Evolutionary conservation across 1,139 yeast species (phyloP).

Genomic region (Geotrichum candidum): DNA sequence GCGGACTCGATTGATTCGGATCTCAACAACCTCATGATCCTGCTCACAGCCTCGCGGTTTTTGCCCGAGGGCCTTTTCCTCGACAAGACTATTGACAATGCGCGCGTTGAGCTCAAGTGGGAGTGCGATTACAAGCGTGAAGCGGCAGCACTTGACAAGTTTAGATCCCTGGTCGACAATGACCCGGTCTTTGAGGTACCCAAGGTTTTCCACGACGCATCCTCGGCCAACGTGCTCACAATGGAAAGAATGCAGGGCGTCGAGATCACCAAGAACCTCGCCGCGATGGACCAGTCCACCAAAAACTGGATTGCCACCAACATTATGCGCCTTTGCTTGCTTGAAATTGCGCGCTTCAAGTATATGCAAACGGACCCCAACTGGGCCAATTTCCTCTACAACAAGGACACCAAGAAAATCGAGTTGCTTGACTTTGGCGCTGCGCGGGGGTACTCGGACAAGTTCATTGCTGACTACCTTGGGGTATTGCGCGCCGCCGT

Average conservation of each 20-base stretch:
- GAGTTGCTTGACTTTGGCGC: slow-evolving; percentile 96
- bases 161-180: slow-evolving; percentile 53
- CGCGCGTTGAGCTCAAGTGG: slow-evolving; percentile 91
- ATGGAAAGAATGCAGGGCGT: slow-evolving; percentile 84
- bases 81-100: slow-evolving; percentile 88
- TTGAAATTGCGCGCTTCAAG: slow-evolving; percentile 75
- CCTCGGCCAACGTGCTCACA: slow-evolving; percentile 79
- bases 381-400: slow-evolving; percentile 95
- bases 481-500: slow-evolving; percentile 74
- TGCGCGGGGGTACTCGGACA: slow-evolving; percentile 66
- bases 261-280: slow-evolving; percentile 70
- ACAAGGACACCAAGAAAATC: slow-evolving; percentile 55
- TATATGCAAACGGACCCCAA: slow-evolving; percentile 99
- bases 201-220: slow-evolving; percentile 64
- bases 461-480: slow-evolving; percentile 65
- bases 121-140: slow-evolving; percentile 95
- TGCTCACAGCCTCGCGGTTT: slow-evolving; percentile 78
- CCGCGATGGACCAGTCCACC: slow-evolving; percentile 57
- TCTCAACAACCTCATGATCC: slow-evolving; percentile 71
- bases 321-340: slow-evolving; percentile 78
- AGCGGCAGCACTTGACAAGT: slow-evolving; percentile 70
- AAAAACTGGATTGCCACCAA: slow-evolving; percentile 77
- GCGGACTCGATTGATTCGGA: slow-evolving; percentile 91
- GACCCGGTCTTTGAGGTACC: slow-evolving; percentile 79
- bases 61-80: slow-evolving; percentile 89